Evolutionary conservation across 2,329 filamentous ascomycete species (phyloP).

Genomic region (Penicillium sumatraense): DNA sequence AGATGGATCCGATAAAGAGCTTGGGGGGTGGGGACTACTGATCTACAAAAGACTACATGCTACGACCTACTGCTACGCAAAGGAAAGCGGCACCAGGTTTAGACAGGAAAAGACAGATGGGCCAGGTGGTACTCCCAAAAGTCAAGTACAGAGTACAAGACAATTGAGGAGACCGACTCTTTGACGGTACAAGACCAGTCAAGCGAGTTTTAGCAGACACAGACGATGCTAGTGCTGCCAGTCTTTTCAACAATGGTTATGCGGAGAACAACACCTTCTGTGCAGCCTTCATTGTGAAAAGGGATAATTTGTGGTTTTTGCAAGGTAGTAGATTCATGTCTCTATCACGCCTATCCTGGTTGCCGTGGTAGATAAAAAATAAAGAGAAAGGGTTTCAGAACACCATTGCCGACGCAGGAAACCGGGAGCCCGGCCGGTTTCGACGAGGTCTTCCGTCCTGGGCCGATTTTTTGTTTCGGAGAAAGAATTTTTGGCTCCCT

Average conservation of each 20-base stretch:
- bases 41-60: slow-evolving; percentile 5
- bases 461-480: slow-evolving; percentile 30
- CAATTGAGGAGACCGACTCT: slow-evolving; percentile 25
- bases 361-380: slow-evolving; percentile 39
- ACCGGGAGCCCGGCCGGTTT: slow-evolving; percentile 27
- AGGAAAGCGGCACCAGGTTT: slow-evolving; percentile 21
- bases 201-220: slow-evolving; percentile 26
- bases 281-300: slow-evolving; percentile 63
- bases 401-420: slow-evolving; percentile 33
- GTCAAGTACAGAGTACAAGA: slow-evolving; percentile 2
- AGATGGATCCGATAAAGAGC: background rate
- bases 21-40: too few relatives aligned
- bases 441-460: slow-evolving; percentile 20
- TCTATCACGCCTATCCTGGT: slow-evolving; percentile 46
- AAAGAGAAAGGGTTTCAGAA: slow-evolving; percentile 31
- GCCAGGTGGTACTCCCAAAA: slow-evolving; percentile 23
- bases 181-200: slow-evolving; percentile 24
- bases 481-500: slow-evolving; percentile 30
- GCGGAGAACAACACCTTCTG: slow-evolving; percentile 59
- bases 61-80: slow-evolving; percentile 27
- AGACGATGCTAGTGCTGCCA: slow-evolving; percentile 24
- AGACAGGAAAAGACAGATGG: slow-evolving; percentile 32
- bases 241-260: slow-evolving; percentile 60
- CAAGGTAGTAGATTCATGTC: slow-evolving; percentile 42
- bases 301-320: slow-evolving; percentile 34